Evolutionary conservation across 2,329 filamentous ascomycete species (phyloP).

Genomic region (Arthrobotrys pseudoclavata): DNA sequence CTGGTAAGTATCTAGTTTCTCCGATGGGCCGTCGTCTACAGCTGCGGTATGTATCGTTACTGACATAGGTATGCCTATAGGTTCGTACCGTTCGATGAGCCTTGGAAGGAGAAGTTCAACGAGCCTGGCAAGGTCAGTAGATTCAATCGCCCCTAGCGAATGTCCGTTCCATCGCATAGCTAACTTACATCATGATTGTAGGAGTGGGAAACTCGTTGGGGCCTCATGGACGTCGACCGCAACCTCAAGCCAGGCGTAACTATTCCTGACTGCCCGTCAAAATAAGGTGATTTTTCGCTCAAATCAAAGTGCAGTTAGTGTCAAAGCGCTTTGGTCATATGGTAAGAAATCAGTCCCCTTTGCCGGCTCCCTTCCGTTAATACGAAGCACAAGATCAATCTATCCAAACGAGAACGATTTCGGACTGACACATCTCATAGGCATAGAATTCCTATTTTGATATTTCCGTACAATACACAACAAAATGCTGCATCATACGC

Average conservation of each 20-base stretch:
- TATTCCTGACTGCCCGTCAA: constrained; percentile 80
- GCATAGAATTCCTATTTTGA: constrained; percentile 34
- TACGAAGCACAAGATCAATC: constrained; percentile 26
- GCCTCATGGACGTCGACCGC: constrained; percentile 85
- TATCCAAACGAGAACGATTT: constrained; percentile 12
- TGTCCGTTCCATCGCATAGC: neutral
- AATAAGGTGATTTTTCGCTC: constrained; percentile 62
- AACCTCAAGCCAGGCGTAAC: constrained; percentile 85
- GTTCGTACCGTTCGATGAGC: constrained; percentile 97
- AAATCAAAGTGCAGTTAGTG: constrained; percentile 36
- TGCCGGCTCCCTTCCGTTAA: constrained; percentile 15
- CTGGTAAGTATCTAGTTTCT: constrained; percentile 74
- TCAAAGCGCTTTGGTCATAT: constrained; percentile 54
- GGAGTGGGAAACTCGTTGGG: constrained; percentile 96
- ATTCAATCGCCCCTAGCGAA: constrained; percentile 7
- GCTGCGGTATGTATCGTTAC: constrained; percentile 44
- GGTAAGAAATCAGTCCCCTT: constrained; percentile 46
- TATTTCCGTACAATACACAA: constrained; percentile 29
- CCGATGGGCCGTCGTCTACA: constrained; percentile 7
- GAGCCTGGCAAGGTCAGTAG: constrained; percentile 64
- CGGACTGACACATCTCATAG: constrained; percentile 45
- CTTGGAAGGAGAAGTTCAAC: constrained; percentile 88
- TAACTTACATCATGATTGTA: constrained; percentile 67
- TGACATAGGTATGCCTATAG: constrained; percentile 65
- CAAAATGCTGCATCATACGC: constrained; percentile 32